Base-by-base conservation (phyloP, 2,329 filamentous ascomycete genomes). In the Ophiostoma angusticollis region DNA sequence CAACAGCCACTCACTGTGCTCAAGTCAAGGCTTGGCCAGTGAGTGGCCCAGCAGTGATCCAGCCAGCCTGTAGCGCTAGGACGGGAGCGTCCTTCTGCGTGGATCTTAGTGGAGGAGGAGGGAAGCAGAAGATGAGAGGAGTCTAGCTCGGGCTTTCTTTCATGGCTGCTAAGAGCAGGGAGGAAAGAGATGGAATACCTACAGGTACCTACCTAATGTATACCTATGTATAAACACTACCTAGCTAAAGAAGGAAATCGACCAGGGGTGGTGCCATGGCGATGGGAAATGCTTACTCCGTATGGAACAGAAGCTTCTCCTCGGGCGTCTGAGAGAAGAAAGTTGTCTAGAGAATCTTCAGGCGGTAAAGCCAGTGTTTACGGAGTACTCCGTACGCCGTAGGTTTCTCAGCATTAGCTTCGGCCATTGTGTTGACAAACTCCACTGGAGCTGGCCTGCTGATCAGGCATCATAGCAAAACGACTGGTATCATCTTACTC, bases 1-100 rank as follows among this genome's bases (percentile, higher is more conserved):
- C 23, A 51, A 49, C 50, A 53, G 56, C 60, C 61, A 64, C 55
- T 62, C 54, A 63, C 50, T 44, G 52, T 49, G 46, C 50, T 52
- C 42, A 54, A 45, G 49, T 46, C 40, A 49, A 52, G 53, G 51
- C 54, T 54, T 53, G 52, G 45, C 47, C 53, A 54, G 45, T 56
- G 53, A 62, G 55, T 63, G 61, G 61, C 52, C 51, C 49, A 35
- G 16, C 31, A 35, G 27, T 14, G 17, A 21, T 16, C 44, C 46
- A 39, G 42, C 39, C 49, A 48, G 49, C 45, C 50, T 45, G 50
- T 13, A 54, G 54, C 54, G 53, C 57, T 55, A 58, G 52, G 53
- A 30, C 28, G 32, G 33, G 19, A 39, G 32, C 24, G 13, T 33
- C 23, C 35, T 41, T 42, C 17, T 37, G 18, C 27, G 37, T 32